phyloP scores from a whole-genome alignment of 2,329 filamentous ascomycete genomes.

The Eutypa lata region DNA sequence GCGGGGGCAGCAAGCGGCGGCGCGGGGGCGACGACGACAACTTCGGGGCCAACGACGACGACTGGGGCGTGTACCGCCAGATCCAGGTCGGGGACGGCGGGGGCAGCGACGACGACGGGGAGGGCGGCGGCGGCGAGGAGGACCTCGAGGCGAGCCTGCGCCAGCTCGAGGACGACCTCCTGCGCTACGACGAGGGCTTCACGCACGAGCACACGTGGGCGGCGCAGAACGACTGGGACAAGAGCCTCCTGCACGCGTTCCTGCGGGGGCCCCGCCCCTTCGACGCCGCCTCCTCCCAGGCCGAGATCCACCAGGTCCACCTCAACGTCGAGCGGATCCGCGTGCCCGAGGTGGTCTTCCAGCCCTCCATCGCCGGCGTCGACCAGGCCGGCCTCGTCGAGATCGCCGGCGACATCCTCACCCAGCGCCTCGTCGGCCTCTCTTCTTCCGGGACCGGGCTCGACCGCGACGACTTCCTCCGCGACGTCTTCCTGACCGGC shows the following conservation, averaged over 20 bases:
- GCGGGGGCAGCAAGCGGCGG: slow-evolving; percentile 78
- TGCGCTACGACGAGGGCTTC: slow-evolving; percentile 83
- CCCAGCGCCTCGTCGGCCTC: slow-evolving; percentile 68
- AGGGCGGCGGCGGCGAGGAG: slow-evolving; percentile 90
- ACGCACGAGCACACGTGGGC: slow-evolving; percentile 89
- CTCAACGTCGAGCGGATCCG: slow-evolving; percentile 96
- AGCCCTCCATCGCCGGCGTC: slow-evolving; percentile 84
- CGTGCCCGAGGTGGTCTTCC: slow-evolving; percentile 89
- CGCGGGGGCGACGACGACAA: slow-evolving; percentile 91
- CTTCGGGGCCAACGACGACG: slow-evolving; percentile 94
- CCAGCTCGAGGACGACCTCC: slow-evolving; percentile 76
- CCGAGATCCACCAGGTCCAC: slow-evolving; percentile 82
- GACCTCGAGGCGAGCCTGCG: slow-evolving; percentile 74
- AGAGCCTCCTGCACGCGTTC: slow-evolving; percentile 86
- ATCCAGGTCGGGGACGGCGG: slow-evolving; percentile 82
- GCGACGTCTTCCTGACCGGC: slow-evolving; percentile 91
- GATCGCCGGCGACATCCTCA: slow-evolving; percentile 86
- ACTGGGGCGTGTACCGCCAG: slow-evolving; percentile 95
- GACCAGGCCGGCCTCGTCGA: slow-evolving; percentile 94
- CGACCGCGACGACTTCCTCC: slow-evolving; percentile 67
- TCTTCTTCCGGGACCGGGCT: slow-evolving; percentile 31
- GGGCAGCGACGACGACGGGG: slow-evolving; percentile 80
- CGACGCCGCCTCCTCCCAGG: slow-evolving; percentile 73
- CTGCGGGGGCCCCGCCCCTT: slow-evolving; percentile 83
- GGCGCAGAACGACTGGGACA: slow-evolving; percentile 93